Conservation (phyloP, 1,139 yeast genomes). For the Candida sojae region DNA sequence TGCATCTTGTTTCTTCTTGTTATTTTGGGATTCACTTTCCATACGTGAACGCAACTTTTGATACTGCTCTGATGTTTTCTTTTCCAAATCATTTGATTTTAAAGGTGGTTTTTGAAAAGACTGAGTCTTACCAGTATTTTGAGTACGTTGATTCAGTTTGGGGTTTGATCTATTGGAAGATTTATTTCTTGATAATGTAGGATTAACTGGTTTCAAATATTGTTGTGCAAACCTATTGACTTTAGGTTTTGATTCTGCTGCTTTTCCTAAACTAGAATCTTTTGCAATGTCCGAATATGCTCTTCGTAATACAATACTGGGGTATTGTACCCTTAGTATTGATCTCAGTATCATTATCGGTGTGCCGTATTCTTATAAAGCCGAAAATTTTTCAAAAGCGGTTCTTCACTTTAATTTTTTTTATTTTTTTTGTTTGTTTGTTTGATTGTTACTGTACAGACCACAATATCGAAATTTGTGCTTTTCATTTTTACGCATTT, state of each 20-base stretch:
- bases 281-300: not conserved
- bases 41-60: slow-evolving; percentile 4
- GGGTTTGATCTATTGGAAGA: not conserved
- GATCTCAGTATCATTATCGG: slow-evolving; percentile 1
- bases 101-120: slow-evolving; percentile 1
- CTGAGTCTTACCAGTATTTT: slow-evolving; percentile 6
- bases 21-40: slow-evolving; percentile 1
- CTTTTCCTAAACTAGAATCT: not conserved
- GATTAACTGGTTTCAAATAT: slow-evolving; percentile 5
- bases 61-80: slow-evolving; percentile 2
- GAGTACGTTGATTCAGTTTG: slow-evolving; percentile 9
- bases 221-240: slow-evolving; percentile 14
- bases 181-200: not conserved
- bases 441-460: no score
- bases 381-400: slow-evolving; percentile 1
- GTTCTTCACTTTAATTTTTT: not conserved
- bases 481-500: no score
- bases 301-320: not conserved
- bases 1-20: not conserved
- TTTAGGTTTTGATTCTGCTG: slow-evolving; percentile 7
- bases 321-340: not conserved
- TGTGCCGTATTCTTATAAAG: not conserved
- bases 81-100: slow-evolving; percentile 2
- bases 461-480: no score
- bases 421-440: no score